Evolutionary conservation across 352 stramenopile species (phyloP).

Genomic region (Pythium sukuiense): DNA sequence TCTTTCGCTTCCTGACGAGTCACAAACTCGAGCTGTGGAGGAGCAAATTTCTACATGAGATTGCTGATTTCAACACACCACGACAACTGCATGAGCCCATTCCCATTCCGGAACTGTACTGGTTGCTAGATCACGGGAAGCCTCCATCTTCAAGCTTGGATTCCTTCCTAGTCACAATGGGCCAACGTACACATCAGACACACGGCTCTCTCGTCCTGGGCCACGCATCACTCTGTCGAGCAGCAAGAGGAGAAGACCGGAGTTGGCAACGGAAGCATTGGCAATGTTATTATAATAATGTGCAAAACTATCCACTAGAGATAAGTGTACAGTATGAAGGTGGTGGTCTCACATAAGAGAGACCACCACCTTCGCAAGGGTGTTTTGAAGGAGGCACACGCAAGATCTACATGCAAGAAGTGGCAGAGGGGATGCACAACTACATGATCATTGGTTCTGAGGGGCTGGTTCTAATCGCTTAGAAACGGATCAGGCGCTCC

Average conservation of each 20-base stretch:
- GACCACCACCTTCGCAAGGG: background rate
- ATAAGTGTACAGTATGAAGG: background rate
- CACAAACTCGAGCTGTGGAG: slow-evolving; percentile 28
- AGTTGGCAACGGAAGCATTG: slow-evolving; percentile 10
- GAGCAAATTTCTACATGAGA: slow-evolving; percentile 59
- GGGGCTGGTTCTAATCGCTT: slow-evolving; percentile 21
- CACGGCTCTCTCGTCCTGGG: too few relatives aligned
- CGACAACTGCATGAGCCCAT: background rate
- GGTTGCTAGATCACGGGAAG: background rate
- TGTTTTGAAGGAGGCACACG: background rate
- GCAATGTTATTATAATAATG: slow-evolving; percentile 35
- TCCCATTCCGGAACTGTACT: too few relatives aligned
- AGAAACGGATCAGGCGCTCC: slow-evolving; percentile 39
- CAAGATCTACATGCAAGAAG: slow-evolving; percentile 23
- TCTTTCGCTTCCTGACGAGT: slow-evolving; percentile 37
- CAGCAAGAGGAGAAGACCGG: too few relatives aligned
- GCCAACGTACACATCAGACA: too few relatives aligned
- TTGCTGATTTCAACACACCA: slow-evolving; percentile 39
- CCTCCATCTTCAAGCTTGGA: background rate
- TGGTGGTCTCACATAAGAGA: too few relatives aligned
- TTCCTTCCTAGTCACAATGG: too few relatives aligned
- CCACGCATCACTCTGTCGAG: too few relatives aligned
- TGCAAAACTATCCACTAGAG: slow-evolving; percentile 34
- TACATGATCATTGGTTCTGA: slow-evolving; percentile 31
- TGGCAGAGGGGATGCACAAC: slow-evolving; percentile 18